Evolutionary conservation across 179 eudicot species (phyloP).

Genomic region (Sideroxylon spinosum): DNA sequence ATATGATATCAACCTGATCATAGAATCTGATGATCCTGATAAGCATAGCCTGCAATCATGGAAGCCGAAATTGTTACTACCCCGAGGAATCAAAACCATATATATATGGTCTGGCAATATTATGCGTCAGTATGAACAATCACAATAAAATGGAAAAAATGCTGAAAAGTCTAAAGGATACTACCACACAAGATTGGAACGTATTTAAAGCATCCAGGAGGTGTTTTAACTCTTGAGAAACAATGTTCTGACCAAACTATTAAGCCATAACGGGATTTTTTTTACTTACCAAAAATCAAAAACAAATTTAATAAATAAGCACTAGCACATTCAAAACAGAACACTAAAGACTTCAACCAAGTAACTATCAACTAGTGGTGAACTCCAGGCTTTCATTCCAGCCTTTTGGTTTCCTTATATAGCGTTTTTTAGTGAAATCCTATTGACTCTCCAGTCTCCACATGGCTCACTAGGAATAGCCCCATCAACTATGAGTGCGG

Average conservation of each 20-base stretch:
- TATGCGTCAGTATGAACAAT: conserved; percentile 2
- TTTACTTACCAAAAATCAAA: neutral
- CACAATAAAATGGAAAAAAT: neutral
- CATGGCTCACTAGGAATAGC: neutral
- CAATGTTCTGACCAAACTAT: neutral
- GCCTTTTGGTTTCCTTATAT: neutral
- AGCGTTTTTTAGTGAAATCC: neutral
- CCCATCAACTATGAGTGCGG: no score
- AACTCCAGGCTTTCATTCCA: neutral
- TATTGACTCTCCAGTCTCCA: no score
- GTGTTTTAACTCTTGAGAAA: neutral
- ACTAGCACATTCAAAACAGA: neutral
- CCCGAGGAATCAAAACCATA: neutral
- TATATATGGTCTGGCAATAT: neutral
- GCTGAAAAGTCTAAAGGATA: neutral
- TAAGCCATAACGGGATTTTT: neutral
- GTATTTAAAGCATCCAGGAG: conserved; percentile 1
- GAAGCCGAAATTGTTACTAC: conserved; percentile 16
- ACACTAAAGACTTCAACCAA: neutral
- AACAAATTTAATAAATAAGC: neutral
- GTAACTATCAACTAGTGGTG: neutral
- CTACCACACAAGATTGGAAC: neutral
- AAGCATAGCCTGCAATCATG: conserved; percentile 76
- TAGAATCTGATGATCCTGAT: conserved; percentile 98
- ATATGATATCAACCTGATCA: conserved; percentile 67